A percentile compares a stretch with the other conserved stretches of the same genome.
Evolutionary conservation across 2,329 filamentous ascomycete species (phyloP).

Genomic region (Ceratocystis cubensis): DNA sequence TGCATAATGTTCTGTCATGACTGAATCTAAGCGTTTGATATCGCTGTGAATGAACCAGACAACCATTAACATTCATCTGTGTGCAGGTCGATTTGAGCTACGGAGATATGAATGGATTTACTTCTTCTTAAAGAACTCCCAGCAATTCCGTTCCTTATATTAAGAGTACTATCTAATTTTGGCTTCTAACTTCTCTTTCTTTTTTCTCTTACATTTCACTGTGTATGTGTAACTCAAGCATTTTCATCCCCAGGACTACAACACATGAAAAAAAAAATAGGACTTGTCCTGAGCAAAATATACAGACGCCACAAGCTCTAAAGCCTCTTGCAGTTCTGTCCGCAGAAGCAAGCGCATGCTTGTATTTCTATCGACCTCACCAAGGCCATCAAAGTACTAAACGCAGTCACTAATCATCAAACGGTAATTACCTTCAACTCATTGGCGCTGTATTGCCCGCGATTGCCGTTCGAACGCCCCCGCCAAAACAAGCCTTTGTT

Average conservation of each 20-base stretch:
- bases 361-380: background rate
- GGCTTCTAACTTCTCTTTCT: background rate
- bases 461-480: background rate
- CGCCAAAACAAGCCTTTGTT: constrained; percentile 2
- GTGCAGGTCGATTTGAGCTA: too few species aligned
- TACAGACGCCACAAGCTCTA: background rate
- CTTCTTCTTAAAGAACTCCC: too few species aligned
- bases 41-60: background rate
- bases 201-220: background rate
- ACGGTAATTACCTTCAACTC: background rate
- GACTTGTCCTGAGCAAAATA: background rate
- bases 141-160: too few species aligned
- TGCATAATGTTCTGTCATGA: background rate
- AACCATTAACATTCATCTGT: background rate
- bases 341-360: background rate
- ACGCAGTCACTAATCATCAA: background rate
- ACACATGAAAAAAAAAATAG: background rate
- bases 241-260: background rate
- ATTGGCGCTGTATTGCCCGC: background rate
- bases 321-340: too few species aligned
- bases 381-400: background rate
- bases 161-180: background rate
- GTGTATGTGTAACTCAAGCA: background rate
- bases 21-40: background rate
- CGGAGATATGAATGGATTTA: too few species aligned